phyloP scores from a whole-genome alignment of 257 asterid species.

The Rhazya stricta region DNA sequence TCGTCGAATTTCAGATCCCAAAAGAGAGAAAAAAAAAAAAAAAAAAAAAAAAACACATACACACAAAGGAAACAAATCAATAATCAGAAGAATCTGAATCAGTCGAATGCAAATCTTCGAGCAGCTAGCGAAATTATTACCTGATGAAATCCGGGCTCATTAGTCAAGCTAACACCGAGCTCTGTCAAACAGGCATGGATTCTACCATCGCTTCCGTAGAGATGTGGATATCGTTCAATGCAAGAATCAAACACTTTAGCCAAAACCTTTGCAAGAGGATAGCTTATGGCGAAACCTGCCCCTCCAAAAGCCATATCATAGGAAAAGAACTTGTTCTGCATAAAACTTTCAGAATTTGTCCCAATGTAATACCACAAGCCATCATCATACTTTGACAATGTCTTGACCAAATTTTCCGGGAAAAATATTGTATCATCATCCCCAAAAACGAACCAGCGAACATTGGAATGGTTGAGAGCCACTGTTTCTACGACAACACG shows the following conservation, averaged over 20 bases:
- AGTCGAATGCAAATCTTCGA: conserved; percentile 1
- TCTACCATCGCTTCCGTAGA: conserved; percentile 73
- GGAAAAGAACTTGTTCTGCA: conserved; percentile 53
- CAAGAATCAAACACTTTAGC: conserved; percentile 66
- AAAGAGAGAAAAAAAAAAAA: background rate
- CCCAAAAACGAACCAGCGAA: conserved; percentile 87
- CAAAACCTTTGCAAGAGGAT: conserved; percentile 60
- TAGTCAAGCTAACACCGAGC: conserved; percentile 68
- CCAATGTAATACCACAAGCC: conserved; percentile 75
- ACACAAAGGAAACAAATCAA: too few species aligned
- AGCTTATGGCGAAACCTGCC: conserved; percentile 89
- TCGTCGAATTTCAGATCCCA: background rate
- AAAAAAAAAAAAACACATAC: background rate
- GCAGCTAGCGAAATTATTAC: conserved; percentile 22
- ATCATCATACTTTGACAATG: conserved; percentile 72
- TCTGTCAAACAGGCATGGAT: conserved; percentile 65
- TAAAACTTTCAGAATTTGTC: conserved; percentile 53
- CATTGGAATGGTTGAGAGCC: conserved; percentile 44
- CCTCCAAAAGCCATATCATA: conserved; percentile 84
- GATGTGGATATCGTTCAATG: conserved; percentile 53
- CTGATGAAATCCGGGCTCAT: conserved; percentile 92
- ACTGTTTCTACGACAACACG: conserved; percentile 64
- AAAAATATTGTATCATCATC: conserved; percentile 82
- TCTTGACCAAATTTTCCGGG: conserved; percentile 71
- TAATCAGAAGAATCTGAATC: too few species aligned